phyloP scores from a whole-genome alignment of 352 stramenopile species.

The Thalassiosira mediterranea region DNA sequence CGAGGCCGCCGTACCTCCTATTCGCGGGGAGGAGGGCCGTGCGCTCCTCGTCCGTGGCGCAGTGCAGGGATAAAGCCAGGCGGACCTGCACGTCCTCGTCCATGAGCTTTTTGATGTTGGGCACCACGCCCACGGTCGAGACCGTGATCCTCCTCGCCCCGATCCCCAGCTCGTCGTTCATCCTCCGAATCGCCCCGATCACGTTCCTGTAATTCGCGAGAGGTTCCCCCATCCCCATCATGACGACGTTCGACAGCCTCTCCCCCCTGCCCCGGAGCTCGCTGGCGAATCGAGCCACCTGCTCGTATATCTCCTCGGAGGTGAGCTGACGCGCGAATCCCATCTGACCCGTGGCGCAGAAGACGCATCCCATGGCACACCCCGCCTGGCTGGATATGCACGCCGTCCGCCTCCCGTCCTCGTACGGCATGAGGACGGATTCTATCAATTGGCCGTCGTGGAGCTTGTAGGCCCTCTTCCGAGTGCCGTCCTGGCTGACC shows the following conservation, averaged over 20 bases:
- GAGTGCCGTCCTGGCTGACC: conserved; percentile 83
- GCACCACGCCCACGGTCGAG: conserved; percentile 84
- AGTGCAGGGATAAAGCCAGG: conserved; percentile 86
- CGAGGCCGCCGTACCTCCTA: conserved; percentile 82
- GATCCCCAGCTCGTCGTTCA: conserved; percentile 87
- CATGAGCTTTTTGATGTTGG: conserved; percentile 80
- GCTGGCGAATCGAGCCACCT: conserved; percentile 84
- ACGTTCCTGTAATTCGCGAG: conserved; percentile 88
- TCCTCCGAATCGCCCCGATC: conserved; percentile 78
- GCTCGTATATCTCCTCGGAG: conserved; percentile 87
- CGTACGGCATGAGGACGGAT: conserved; percentile 89
- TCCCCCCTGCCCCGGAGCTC: conserved; percentile 68
- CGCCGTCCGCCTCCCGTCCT: conserved; percentile 84
- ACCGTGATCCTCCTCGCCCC: conserved; percentile 87
- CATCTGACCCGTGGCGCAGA: conserved; percentile 88
- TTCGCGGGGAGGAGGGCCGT: conserved; percentile 86
- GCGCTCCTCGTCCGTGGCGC: conserved; percentile 83
- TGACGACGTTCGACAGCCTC: conserved; percentile 87
- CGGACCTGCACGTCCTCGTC: conserved; percentile 76
- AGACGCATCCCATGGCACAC: conserved; percentile 84
- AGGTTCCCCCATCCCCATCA: conserved; percentile 88
- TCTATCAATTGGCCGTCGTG: conserved; percentile 88
- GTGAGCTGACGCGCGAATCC: conserved; percentile 85
- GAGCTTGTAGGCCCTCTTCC: conserved; percentile 86
- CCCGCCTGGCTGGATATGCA: conserved; percentile 87